phyloP scores from a whole-genome alignment of 331 rosid species.

The Quercus lobata region DNA sequence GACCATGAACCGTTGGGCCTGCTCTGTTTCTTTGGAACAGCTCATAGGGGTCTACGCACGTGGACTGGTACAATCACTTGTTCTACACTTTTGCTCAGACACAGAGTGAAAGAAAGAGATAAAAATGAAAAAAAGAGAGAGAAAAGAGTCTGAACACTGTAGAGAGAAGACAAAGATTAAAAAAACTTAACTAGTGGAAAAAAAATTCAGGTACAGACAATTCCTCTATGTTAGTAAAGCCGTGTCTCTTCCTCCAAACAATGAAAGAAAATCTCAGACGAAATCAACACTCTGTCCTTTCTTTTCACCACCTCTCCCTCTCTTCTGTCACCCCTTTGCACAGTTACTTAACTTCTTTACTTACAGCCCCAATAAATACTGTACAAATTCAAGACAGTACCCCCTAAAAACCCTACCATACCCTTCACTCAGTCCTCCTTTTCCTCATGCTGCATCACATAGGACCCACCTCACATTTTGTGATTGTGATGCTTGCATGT shows the following conservation, averaged over 20 bases:
- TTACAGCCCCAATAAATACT: conserved; percentile 19
- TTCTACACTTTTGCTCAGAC: conserved; percentile 23
- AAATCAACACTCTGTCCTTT: conserved; percentile 50
- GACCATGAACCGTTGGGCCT: conserved; percentile 75
- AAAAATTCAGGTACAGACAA: conserved; percentile 8
- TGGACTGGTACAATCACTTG: conserved; percentile 52
- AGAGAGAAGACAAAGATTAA: background rate
- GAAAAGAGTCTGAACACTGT: background rate
- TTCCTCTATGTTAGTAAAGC: conserved; percentile 32
- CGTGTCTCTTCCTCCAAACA: conserved; percentile 28
- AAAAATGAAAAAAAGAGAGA: background rate
- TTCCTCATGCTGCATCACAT: too few species aligned
- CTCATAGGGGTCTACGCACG: conserved; percentile 75
- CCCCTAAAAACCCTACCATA: conserved; percentile 18
- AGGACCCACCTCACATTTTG: too few species aligned
- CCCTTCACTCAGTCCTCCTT: conserved; percentile 3
- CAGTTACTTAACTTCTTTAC: conserved; percentile 40
- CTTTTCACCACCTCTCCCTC: background rate
- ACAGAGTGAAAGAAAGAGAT: conserved; percentile 1
- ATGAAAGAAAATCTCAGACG: conserved; percentile 51
- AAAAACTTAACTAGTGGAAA: background rate
- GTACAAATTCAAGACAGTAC: conserved; percentile 10
- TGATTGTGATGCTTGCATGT: too few species aligned
- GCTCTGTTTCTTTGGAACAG: conserved; percentile 62
- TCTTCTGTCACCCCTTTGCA: conserved; percentile 21